A percentile compares a stretch with the other conserved stretches of the same genome.
Evolutionary conservation across 129 eudicot genomes (phyloP).

Genomic region (Glebionis coronaria): DNA sequence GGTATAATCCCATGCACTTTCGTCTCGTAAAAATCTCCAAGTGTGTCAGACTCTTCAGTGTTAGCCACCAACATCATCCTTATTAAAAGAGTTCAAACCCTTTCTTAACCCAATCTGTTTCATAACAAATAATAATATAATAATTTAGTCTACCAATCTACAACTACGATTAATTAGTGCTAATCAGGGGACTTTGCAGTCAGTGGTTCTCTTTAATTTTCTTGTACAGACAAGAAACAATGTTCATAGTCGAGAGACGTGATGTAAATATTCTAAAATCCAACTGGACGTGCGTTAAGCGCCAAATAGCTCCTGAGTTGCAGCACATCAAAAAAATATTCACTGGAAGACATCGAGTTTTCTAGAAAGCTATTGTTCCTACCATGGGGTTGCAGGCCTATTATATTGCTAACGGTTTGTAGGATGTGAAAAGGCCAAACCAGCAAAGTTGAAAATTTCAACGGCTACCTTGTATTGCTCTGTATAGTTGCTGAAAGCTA

Average conservation of each 20-base stretch:
- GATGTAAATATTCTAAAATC: slow-evolving; percentile 90
- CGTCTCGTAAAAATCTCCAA: no score
- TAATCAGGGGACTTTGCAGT: slow-evolving; percentile 69
- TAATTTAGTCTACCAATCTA: no score
- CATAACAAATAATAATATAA: no score
- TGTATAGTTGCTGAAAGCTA: slow-evolving; percentile 66
- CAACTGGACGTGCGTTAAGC: slow-evolving; percentile 92
- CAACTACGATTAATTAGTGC: no score
- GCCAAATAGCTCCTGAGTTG: slow-evolving; percentile 94
- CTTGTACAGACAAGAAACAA: slow-evolving; percentile 78
- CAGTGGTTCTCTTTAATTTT: slow-evolving; percentile 81
- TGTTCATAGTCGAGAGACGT: slow-evolving; percentile 83
- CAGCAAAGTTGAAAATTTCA: slow-evolving; percentile 52
- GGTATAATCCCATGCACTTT: no score
- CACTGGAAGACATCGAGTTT: slow-evolving; percentile 80
- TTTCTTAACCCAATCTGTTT: no score
- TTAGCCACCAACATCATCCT: no score
- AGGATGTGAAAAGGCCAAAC: slow-evolving; percentile 91
- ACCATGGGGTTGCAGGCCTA: slow-evolving; percentile 90
- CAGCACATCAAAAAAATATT: slow-evolving; percentile 59
- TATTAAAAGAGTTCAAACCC: no score
- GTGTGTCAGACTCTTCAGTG: no score
- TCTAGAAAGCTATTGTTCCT: slow-evolving; percentile 85
- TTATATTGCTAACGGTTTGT: slow-evolving; percentile 85
- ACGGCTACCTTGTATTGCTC: slow-evolving; percentile 54